Evolutionary conservation across 805 yeast genomes (phyloP), one percentile per base, ranked within the genome.

Genomic region (Kodamaea hsintzibuensis): DNA sequence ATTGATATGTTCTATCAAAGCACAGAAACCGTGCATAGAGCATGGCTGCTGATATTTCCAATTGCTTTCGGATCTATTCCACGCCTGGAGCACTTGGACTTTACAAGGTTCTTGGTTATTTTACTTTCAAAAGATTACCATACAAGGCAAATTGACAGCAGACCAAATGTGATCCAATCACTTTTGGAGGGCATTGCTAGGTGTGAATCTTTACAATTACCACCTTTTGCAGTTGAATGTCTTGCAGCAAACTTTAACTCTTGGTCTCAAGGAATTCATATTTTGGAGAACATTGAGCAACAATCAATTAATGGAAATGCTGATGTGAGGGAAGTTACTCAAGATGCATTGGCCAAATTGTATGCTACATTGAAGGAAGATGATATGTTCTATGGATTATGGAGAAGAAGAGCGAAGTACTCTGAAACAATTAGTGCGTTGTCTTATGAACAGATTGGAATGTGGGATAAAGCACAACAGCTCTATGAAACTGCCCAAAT

Each of bases 321-420:
- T 9, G 86, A 86, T 55, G 89, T 93, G 13, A 80, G 86, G 22
- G 97, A 92, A 54, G 86, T 91, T 2, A 91, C 89, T 54, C 86
- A 88, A 57, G 98, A 95, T 71, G 97, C 99, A 0, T 71, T 95
- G 44, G 83, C 91, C 37, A 98, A 96, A 70, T 74, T 93, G 68
- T 95, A 93, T 63, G 86, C 96, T 4, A 83, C 88, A 7, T 72
- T 95, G 51, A 96, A 91, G 62, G 99, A 95, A 63, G 96, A 90
- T 52, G 99, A 95, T 63, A 89, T 93, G 92, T 95, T 92, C 67
- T 95, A 95, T 67, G 99, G 99, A 2, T 78, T 91, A 60, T 95
- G 99, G 99, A 84, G 98, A 73, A 81, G 98, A 68, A 81, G 98
- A 55, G 96, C 98, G 7, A 93, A 93, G 70, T 95, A 93, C 66